Conservation (phyloP, 768 basidiomycete species). For the Podaxis pistillaris region DNA sequence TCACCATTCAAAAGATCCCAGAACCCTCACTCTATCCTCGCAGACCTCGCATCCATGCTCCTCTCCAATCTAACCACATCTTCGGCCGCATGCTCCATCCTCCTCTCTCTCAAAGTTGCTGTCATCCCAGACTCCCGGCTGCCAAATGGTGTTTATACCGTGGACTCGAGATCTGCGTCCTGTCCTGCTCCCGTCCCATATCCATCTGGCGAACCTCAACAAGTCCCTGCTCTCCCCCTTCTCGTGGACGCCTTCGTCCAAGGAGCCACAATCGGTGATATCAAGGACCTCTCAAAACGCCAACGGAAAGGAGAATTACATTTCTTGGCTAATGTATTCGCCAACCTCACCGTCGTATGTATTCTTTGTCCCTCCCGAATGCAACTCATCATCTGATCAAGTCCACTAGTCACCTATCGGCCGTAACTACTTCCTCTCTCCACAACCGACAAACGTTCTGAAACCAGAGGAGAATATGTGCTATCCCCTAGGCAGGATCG, state of each 20-base stretch:
- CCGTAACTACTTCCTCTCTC: constrained; percentile 76
- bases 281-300: constrained; percentile 45
- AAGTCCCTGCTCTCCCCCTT: constrained; percentile 69
- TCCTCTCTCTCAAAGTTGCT: constrained; percentile 66
- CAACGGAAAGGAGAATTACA: constrained; percentile 77
- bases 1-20: constrained; percentile 30
- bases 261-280: constrained; percentile 56
- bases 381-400: background rate
- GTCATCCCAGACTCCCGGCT: constrained; percentile 51
- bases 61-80: constrained; percentile 91
- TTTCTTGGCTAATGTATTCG: constrained; percentile 93
- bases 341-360: constrained; percentile 81
- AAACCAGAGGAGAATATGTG: constrained; percentile 50
- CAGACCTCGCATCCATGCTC: constrained; percentile 95
- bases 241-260: constrained; percentile 90
- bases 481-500: constrained; percentile 80
- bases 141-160: constrained; percentile 64
- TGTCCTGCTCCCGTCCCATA: constrained; percentile 73
- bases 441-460: constrained; percentile 51
- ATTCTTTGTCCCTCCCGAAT: background rate
- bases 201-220: constrained; percentile 49
- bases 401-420: constrained; percentile 64
- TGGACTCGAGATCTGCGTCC: constrained; percentile 78
- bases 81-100: constrained; percentile 56
- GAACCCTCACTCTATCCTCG: constrained; percentile 89